These are phyloP conservation scores for Debaryomyces fabryi DNA, from an alignment of 1,139 yeast species.

Conservation along the genomic window DNA sequence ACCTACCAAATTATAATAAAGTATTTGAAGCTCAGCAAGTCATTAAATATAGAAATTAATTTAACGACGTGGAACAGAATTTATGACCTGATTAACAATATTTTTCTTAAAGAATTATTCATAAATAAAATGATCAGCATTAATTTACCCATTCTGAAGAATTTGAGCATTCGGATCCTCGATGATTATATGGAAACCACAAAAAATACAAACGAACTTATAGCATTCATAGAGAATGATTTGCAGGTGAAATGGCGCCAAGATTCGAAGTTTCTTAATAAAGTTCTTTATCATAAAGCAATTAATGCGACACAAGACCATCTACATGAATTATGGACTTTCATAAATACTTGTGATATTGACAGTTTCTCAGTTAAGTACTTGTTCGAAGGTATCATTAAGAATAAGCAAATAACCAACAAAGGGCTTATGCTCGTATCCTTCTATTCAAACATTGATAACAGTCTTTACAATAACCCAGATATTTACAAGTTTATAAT, in stretches of 20 bases:
- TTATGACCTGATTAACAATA: constrained; percentile 42
- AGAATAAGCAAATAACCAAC: constrained; percentile 13
- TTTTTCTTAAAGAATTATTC: constrained; percentile 41
- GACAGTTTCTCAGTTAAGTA: constrained; percentile 20
- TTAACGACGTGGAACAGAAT: constrained; percentile 42
- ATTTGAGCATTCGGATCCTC: constrained; percentile 33
- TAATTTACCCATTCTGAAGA: constrained; percentile 38
- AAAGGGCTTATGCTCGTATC: constrained; percentile 18
- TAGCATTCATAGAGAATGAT: constrained; percentile 38
- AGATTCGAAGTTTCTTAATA: constrained; percentile 34
- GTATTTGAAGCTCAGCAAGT: constrained; percentile 32
- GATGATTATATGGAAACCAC: constrained; percentile 42
- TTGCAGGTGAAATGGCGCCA: constrained; percentile 33
- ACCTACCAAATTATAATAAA: constrained; percentile 35
- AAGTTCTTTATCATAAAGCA: constrained; percentile 29
- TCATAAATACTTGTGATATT: constrained; percentile 7
- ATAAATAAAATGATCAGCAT: constrained; percentile 34
- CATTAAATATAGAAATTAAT: constrained; percentile 34
- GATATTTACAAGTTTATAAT: constrained; percentile 17
- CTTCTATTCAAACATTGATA: constrained; percentile 18
- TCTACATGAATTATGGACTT: constrained; percentile 16
- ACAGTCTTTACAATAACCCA: constrained; percentile 12
- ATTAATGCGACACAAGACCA: constrained; percentile 16
- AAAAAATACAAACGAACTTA: constrained; percentile 27
- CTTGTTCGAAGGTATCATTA: constrained; percentile 17